These are phyloP conservation scores for Penicillium angulare DNA, from an alignment of 495 filamentous ascomycete species.

Conservation along the genomic window DNA sequence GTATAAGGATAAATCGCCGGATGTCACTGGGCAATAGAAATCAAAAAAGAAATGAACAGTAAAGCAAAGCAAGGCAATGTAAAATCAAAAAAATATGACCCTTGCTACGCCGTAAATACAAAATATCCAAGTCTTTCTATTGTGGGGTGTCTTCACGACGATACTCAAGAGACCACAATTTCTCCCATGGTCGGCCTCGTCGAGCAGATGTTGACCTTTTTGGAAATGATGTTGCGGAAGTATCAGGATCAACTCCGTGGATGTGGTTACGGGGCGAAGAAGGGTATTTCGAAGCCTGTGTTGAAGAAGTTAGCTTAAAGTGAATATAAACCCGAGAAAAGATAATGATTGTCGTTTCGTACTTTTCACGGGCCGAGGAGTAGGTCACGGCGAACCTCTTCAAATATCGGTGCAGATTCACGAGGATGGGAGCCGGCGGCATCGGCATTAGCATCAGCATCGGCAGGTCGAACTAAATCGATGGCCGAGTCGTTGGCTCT, in stretches of 20 bases:
- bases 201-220: slow-evolving; percentile 22
- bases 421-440: slow-evolving; percentile 25
- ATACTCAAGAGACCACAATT: slow-evolving; percentile 52
- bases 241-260: neutral
- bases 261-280: slow-evolving; percentile 1
- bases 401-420: slow-evolving; percentile 40
- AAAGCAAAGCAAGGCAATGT: slow-evolving; percentile 5
- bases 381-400: slow-evolving; percentile 52
- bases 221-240: slow-evolving; percentile 11
- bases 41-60: slow-evolving; percentile 2
- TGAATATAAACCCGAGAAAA: slow-evolving; percentile 23
- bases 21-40: slow-evolving; percentile 2
- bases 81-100: neutral
- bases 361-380: slow-evolving; percentile 46
- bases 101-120: neutral
- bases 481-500: slow-evolving; percentile 35
- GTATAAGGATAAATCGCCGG: neutral
- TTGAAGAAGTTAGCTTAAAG: slow-evolving; percentile 2
- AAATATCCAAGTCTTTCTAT: slow-evolving; percentile 3
- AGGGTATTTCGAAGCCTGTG: slow-evolving; percentile 4
- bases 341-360: slow-evolving; percentile 14
- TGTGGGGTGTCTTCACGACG: slow-evolving; percentile 35
- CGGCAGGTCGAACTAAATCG: slow-evolving; percentile 37
- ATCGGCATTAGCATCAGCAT: slow-evolving; percentile 19
- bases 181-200: slow-evolving; percentile 50